Evolutionary conservation across 768 basidiomycete species (phyloP).

Genomic region (Podaxis rugospora): DNA sequence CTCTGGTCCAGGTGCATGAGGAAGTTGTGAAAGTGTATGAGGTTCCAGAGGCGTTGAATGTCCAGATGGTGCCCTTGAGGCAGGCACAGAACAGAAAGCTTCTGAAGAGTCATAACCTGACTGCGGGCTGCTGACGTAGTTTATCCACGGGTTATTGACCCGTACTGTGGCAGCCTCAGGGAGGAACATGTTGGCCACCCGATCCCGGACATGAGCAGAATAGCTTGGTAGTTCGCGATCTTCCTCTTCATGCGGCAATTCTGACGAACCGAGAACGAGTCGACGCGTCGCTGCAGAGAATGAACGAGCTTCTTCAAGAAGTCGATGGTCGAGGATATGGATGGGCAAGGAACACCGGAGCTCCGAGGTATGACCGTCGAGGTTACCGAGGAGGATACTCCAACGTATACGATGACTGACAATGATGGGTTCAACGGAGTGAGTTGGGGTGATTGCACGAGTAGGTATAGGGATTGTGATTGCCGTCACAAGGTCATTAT

Average conservation of each 20-base stretch:
- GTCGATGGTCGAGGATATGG: slow-evolving; percentile 69
- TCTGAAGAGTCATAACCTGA: not conserved
- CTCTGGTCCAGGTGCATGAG: slow-evolving; percentile 42
- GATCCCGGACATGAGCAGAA: slow-evolving; percentile 82
- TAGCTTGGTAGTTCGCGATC: slow-evolving; percentile 88
- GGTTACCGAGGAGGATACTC: slow-evolving; percentile 75
- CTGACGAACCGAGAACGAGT: slow-evolving; percentile 45
- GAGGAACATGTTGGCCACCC: slow-evolving; percentile 76
- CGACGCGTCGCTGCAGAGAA: slow-evolving; percentile 74
- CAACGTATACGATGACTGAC: slow-evolving; percentile 79
- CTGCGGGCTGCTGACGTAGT: slow-evolving; percentile 29
- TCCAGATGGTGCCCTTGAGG: slow-evolving; percentile 25
- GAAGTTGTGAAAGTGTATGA: slow-evolving; percentile 34
- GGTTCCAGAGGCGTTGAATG: slow-evolving; percentile 35
- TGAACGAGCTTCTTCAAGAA: slow-evolving; percentile 72
- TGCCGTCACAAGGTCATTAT: slow-evolving; percentile 53
- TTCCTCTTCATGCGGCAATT: slow-evolving; percentile 27
- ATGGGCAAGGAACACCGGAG: slow-evolving; percentile 92
- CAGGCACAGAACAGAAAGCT: slow-evolving; percentile 12
- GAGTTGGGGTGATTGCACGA: slow-evolving; percentile 54
- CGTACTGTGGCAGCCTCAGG: slow-evolving; percentile 61
- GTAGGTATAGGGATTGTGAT: slow-evolving; percentile 37
- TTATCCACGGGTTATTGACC: slow-evolving; percentile 61
- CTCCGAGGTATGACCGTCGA: slow-evolving; percentile 90
- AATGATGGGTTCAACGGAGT: slow-evolving; percentile 68